Conservation (phyloP, 768 basidiomycete species). For the Podaxis rugospora region DNA sequence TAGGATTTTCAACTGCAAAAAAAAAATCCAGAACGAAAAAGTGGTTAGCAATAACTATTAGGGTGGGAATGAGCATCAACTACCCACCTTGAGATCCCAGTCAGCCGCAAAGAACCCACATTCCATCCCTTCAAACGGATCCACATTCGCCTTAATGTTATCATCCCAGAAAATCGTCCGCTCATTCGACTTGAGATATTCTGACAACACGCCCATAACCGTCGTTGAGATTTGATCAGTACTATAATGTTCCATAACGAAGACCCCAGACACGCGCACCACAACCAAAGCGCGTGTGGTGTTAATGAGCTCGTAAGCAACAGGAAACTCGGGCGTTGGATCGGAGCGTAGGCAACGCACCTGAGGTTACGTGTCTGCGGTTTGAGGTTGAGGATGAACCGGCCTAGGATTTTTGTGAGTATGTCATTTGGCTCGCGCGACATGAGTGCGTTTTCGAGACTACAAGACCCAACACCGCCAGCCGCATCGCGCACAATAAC, state of each 20-base stretch:
- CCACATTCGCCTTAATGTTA: slow-evolving; percentile 56
- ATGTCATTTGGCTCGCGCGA: slow-evolving; percentile 67
- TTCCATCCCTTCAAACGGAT: slow-evolving; percentile 64
- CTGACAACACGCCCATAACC: slow-evolving; percentile 61
- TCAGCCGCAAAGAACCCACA: slow-evolving; percentile 77
- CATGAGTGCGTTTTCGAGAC: slow-evolving; percentile 78
- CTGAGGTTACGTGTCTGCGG: slow-evolving; percentile 89
- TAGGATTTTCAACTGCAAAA: slow-evolving; percentile 68
- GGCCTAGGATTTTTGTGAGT: slow-evolving; percentile 65
- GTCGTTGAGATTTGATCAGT: slow-evolving; percentile 80
- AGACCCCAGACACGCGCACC: not conserved
- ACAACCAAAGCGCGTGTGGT: not conserved
- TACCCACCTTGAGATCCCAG: slow-evolving; percentile 74
- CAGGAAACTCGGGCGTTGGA: slow-evolving; percentile 13
- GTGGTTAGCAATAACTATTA: not conserved
- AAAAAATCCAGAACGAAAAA: not conserved
- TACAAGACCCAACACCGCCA: slow-evolving; percentile 29
- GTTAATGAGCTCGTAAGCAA: slow-evolving; percentile 10
- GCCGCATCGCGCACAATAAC: not conserved
- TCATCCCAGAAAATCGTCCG: slow-evolving; percentile 82
- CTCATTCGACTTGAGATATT: slow-evolving; percentile 70
- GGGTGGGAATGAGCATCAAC: slow-evolving; percentile 3
- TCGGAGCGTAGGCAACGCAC: slow-evolving; percentile 41
- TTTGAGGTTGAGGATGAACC: slow-evolving; percentile 78
- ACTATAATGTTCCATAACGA: slow-evolving; percentile 32